phyloP scores from a whole-genome alignment of 2,329 filamentous ascomycete species.

The Fusarium newnesense region DNA sequence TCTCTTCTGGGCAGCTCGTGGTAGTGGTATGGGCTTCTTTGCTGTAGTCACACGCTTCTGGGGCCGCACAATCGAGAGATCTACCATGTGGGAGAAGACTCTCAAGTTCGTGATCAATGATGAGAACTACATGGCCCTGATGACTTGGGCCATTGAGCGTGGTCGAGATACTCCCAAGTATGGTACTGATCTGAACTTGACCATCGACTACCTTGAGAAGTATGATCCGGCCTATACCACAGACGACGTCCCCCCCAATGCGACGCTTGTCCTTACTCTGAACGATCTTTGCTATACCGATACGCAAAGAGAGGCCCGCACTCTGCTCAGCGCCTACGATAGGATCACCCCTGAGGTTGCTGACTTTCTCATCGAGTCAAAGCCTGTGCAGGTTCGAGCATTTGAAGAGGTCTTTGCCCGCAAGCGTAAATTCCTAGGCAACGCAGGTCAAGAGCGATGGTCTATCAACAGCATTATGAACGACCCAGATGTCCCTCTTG shows the following conservation, averaged over 20 bases:
- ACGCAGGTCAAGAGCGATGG: background rate
- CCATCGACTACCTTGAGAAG: background rate
- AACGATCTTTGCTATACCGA: background rate
- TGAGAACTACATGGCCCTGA: background rate
- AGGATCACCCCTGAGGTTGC: background rate
- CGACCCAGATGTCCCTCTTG: background rate
- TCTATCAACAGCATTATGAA: conserved; percentile 6
- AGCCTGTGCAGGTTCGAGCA: background rate
- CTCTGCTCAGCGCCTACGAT: background rate
- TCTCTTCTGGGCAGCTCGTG: conserved; percentile 14
- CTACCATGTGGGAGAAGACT: conserved; percentile 7
- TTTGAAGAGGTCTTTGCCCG: background rate
- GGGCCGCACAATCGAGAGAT: conserved; percentile 13
- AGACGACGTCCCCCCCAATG: background rate
- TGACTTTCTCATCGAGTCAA: background rate
- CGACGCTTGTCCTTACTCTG: background rate
- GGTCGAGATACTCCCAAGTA: background rate
- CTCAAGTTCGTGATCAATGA: background rate
- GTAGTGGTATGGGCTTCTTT: conserved; percentile 13
- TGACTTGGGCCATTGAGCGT: conserved; percentile 1
- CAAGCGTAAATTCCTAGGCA: background rate
- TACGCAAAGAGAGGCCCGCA: background rate
- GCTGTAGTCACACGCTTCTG: conserved; percentile 15
- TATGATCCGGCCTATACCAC: background rate
- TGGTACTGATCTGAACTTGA: background rate